phyloP scores from a whole-genome alignment of 257 asterid species.

The Leptodermis oblonga region DNA sequence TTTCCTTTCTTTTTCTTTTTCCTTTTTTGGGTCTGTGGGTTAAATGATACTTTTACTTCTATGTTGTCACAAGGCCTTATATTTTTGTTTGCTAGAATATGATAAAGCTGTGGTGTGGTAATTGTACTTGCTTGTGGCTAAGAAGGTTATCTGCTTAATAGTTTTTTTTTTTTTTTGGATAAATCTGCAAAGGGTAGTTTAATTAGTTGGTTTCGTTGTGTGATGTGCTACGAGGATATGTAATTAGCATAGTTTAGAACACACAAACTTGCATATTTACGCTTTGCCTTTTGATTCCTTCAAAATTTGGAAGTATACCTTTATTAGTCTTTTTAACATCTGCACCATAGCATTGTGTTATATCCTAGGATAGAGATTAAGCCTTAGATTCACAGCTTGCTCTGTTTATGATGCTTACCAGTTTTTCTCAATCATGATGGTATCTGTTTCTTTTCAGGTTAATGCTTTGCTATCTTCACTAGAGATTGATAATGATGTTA shows the following conservation, averaged over 20 bases:
- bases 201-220: neutral
- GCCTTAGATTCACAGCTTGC: neutral
- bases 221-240: neutral
- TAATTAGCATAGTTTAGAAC: neutral
- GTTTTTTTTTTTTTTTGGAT: neutral
- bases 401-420: neutral
- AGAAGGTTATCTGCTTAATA: neutral
- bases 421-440: neutral
- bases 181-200: neutral
- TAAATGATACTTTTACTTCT: neutral
- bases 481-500: slow-evolving; percentile 74
- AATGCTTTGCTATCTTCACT: slow-evolving; percentile 80
- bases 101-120: neutral
- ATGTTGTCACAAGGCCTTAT: neutral
- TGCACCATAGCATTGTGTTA: neutral
- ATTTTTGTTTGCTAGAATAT: neutral
- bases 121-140: neutral
- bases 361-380: neutral
- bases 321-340: neutral
- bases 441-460: slow-evolving; percentile 53
- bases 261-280: neutral
- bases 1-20: neutral
- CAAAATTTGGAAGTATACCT: neutral
- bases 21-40: no score
- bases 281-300: neutral